Conservation (phyloP, 192 early-diverging fungal genomes). For the Coemansia sp. region DNA sequence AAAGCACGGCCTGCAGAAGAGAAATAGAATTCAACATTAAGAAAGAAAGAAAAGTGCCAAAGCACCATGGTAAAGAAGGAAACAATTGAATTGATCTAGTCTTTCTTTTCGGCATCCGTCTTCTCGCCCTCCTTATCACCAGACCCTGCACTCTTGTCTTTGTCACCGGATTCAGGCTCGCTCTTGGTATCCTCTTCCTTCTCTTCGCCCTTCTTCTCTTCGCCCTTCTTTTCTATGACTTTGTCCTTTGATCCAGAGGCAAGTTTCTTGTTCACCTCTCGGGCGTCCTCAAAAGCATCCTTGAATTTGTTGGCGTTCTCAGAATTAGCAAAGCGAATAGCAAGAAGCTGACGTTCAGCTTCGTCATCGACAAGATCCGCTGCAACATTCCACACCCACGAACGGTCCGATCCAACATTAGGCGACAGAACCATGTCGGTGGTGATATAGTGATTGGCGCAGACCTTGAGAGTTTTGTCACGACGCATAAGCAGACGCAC, state of each 20-base stretch:
- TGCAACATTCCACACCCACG: constrained; percentile 95
- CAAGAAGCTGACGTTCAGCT: constrained; percentile 80
- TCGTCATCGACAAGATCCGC: constrained; percentile 92
- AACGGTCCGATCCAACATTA: constrained; percentile 97
- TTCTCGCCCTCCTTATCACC: constrained; percentile 4
- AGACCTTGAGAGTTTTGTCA: constrained; percentile 98
- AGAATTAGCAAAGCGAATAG: constrained; percentile 94
- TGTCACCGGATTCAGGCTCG: background rate
- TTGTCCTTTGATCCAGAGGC: constrained; percentile 29
- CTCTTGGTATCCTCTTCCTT: constrained; percentile 18
- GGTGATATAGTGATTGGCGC: constrained; percentile 96
- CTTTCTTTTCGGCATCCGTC: constrained; percentile 18
- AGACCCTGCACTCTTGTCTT: constrained; percentile 8
- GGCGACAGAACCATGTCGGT: constrained; percentile 86
- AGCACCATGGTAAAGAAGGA: background rate
- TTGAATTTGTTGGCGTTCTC: constrained; percentile 96
- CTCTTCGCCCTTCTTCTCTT: constrained; percentile 40
- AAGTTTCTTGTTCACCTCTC: constrained; percentile 52
- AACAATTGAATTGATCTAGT: background rate
- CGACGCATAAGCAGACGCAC: constrained; percentile 98
- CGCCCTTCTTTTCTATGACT: constrained; percentile 28
- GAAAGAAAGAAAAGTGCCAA: background rate
- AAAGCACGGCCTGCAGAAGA: background rate
- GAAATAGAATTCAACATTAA: background rate
- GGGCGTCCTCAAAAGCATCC: constrained; percentile 76